phyloP scores from a whole-genome alignment of 805 yeast genomes.

The Kodamaea nitidulidarum region DNA sequence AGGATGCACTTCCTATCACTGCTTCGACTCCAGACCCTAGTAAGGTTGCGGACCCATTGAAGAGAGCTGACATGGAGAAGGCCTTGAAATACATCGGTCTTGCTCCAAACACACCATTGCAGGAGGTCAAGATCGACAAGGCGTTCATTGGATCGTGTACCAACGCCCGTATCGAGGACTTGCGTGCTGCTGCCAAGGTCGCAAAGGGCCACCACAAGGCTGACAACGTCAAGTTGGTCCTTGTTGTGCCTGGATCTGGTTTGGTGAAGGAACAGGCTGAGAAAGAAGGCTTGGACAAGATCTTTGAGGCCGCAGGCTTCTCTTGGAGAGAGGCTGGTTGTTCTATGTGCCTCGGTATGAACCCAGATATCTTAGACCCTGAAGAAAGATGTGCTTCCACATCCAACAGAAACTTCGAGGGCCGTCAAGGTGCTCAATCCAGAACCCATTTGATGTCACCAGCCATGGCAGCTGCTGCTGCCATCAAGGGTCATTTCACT shows the following conservation, averaged over 20 bases:
- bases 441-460: slow-evolving; percentile 98
- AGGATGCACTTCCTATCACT: slow-evolving; percentile 94
- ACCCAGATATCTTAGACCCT: slow-evolving; percentile 93
- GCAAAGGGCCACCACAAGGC: slow-evolving; percentile 90
- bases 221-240: slow-evolving; percentile 68
- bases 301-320: slow-evolving; percentile 89
- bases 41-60: slow-evolving; percentile 63
- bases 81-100: slow-evolving; percentile 93
- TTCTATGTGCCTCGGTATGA: slow-evolving; percentile 99
- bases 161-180: slow-evolving; percentile 94
- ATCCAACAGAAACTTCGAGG: slow-evolving; percentile 97
- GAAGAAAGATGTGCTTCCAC: slow-evolving; percentile 98
- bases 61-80: slow-evolving; percentile 81
- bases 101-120: slow-evolving; percentile 72
- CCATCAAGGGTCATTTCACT: slow-evolving; percentile 81
- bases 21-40: slow-evolving; percentile 89
- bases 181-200: slow-evolving; percentile 91
- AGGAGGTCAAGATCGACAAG: slow-evolving; percentile 78
- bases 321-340: slow-evolving; percentile 99
- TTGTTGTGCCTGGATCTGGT: slow-evolving; percentile 98
- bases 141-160: slow-evolving; percentile 98
- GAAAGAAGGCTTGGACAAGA: slow-evolving; percentile 87
- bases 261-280: slow-evolving; percentile 92
- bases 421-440: slow-evolving; percentile 96
- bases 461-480: slow-evolving; percentile 99